These are phyloP conservation scores for Kodamaea laetipori DNA, from an alignment of 805 yeast genomes.

Conservation along the genomic window DNA sequence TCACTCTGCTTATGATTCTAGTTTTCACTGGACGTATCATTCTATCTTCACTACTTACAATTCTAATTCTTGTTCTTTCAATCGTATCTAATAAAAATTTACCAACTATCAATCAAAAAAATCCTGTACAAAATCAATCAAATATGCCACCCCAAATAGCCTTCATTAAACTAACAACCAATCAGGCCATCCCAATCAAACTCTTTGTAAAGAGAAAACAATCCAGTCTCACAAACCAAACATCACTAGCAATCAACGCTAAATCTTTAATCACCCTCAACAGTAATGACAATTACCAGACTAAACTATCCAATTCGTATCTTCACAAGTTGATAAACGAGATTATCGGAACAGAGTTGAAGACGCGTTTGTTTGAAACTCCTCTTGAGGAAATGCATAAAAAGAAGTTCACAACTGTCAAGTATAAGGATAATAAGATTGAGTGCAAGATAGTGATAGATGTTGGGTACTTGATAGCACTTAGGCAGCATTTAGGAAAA, in stretches of 20 bases:
- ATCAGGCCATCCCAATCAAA: constrained; percentile 16
- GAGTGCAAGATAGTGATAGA: constrained; percentile 13
- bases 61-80: no score
- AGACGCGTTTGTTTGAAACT: constrained; percentile 11
- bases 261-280: constrained; percentile 18
- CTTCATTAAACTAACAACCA: constrained; percentile 8
- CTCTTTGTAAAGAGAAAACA: constrained; percentile 14
- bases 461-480: constrained; percentile 9
- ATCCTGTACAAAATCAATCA: no score
- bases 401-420: constrained; percentile 3
- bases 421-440: constrained; percentile 11
- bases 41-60: no score
- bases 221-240: not conserved
- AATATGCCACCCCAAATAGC: constrained; percentile 22
- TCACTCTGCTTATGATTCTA: no score
- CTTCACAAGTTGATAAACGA: constrained; percentile 15
- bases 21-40: no score
- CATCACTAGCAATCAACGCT: constrained; percentile 18
- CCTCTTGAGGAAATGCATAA: constrained; percentile 12
- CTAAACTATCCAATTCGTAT: constrained; percentile 18
- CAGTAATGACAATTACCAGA: constrained; percentile 17
- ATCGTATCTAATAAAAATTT: no score
- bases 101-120: no score
- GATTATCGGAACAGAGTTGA: constrained; percentile 8
- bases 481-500: constrained; percentile 7